These are phyloP conservation scores for Bipolaris bicolor DNA, from an alignment of 2,329 filamentous ascomycete genomes.

Conservation along the genomic window DNA sequence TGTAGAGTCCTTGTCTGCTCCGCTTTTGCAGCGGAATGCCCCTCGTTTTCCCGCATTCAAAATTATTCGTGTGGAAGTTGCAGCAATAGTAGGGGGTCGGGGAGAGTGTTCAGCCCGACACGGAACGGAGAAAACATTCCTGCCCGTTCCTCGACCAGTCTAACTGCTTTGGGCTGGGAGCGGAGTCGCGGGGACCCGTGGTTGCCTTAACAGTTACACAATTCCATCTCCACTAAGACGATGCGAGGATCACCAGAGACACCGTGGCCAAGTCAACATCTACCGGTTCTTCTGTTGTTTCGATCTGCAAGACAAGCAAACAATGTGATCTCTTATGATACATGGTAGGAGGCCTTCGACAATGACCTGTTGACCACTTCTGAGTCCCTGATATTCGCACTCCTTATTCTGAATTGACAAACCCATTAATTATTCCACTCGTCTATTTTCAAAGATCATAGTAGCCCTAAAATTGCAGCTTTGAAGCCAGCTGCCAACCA, in stretches of 20 bases:
- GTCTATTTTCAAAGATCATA: neutral
- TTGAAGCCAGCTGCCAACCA: constrained; percentile 13
- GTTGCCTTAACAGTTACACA: neutral
- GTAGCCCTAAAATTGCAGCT: neutral
- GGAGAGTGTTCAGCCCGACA: neutral
- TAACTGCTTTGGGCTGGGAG: neutral
- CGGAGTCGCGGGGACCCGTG: neutral
- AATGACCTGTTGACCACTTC: neutral
- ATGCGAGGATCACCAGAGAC: neutral
- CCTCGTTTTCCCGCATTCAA: constrained; percentile 36
- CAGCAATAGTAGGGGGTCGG: neutral
- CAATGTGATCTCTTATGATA: neutral
- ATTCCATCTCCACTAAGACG: neutral
- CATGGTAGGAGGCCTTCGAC: neutral
- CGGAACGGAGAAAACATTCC: constrained; percentile 16
- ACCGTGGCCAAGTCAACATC: no score
- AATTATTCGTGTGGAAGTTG: constrained; percentile 1
- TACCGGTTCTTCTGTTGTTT: neutral
- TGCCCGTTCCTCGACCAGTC: constrained; percentile 9
- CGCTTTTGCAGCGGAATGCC: constrained; percentile 20
- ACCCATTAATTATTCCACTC: no score
- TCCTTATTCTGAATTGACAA: no score
- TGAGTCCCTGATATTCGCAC: neutral
- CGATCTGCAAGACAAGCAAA: no score
- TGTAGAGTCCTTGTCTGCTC: constrained; percentile 32